Evolutionary conservation across 83 land plant species (phyloP).

Genomic region (Thuja plicata): DNA sequence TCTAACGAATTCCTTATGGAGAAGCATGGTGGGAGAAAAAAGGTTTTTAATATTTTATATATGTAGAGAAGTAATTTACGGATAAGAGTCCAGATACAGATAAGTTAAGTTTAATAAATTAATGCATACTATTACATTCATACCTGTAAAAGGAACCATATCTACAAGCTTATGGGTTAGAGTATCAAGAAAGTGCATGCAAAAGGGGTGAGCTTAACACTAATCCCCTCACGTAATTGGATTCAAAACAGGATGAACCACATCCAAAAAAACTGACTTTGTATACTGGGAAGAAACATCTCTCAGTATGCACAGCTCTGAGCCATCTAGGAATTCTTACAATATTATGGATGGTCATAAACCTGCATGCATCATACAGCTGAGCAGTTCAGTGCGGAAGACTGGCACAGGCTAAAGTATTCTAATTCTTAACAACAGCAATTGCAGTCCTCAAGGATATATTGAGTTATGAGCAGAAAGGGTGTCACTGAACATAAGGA

Average conservation of each 20-base stretch:
- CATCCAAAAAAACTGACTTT: background rate
- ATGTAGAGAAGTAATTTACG: background rate
- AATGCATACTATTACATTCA: background rate
- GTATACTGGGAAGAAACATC: background rate
- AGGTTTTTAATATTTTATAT: background rate
- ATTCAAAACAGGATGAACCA: background rate
- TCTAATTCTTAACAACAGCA: background rate
- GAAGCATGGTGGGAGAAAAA: background rate
- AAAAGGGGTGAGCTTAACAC: background rate
- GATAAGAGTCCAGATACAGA: background rate
- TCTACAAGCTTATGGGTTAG: background rate
- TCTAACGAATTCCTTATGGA: background rate
- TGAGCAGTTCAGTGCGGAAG: background rate
- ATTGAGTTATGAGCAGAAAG: background rate
- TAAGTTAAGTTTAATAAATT: background rate
- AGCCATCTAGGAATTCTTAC: background rate
- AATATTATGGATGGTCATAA: background rate
- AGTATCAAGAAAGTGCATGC: background rate
- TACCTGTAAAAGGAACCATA: background rate
- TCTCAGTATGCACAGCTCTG: background rate
- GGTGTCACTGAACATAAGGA: background rate
- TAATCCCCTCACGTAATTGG: background rate
- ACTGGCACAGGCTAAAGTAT: background rate
- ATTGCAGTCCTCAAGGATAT: background rate
- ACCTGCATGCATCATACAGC: background rate